Evolutionary conservation across 257 asterid genomes (phyloP), one percentile per base, ranked within the genome.

Genomic region (Solanum sejunctum): DNA sequence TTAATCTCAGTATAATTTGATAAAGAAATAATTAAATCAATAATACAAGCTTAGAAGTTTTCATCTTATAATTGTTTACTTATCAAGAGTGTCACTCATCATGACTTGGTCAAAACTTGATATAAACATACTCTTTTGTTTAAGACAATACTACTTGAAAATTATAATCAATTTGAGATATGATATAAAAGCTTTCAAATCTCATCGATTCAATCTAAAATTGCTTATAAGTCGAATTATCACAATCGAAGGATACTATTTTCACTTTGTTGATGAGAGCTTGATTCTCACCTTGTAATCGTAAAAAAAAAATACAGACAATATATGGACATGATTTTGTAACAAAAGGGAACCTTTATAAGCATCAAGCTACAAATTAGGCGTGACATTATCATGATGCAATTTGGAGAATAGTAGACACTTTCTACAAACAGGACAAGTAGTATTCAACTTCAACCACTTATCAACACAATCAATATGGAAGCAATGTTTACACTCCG

Each of bases 391-490:
- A 15, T 32, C 12, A 41, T 32, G 12, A 36, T 20, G 26, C 64
- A 77, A 8, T 77, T 77, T 77, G 15, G 61, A 77, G 82, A 26
- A 77, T 41, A 77, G 82, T 16, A 77, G 88, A 26, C 75, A 81
- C 47, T 66, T 85, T 80, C 94, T 66, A 82, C 94, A 92, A 52
- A 88, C 17, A 5, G 93, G 92, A 20, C 92, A 88, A 16, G 85
- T 71, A 17, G 72, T 49, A n/a, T 87, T 86, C 54, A 84, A 70
- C 70, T 81, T 79, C 55, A 89, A 60, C 92, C 93, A 90, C 81
- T 72, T 81, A 71, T 86, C 87, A 80, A 90, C 87, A 81, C 92
- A 89, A 20, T 88, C 86, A 26, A 75, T 83, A 72, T 90, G 94
- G 86, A 86, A 91, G 60, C 85, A 87, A 69, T 89, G 92, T 32